These are phyloP conservation scores for Podospora australis DNA, from an alignment of 495 filamentous ascomycete species.

Conservation along the genomic window DNA sequence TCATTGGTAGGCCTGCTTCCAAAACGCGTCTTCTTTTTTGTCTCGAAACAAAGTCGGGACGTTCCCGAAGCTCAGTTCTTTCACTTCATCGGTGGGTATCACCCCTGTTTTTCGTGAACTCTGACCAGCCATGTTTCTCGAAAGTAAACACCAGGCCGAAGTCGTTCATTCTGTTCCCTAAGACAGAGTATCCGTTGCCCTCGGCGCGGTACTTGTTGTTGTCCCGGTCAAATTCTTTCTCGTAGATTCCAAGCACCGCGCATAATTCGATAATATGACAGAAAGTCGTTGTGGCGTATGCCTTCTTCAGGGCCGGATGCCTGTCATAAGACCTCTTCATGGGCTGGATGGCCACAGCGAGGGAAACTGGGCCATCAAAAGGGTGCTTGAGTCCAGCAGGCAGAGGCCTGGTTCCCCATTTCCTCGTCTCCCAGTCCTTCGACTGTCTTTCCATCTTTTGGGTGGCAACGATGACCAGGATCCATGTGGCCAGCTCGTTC, in stretches of 20 bases:
- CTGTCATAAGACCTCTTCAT: conserved; percentile 39
- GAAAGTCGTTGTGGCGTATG: conserved; percentile 33
- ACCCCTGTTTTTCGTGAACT: conserved; percentile 31
- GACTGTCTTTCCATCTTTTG: conserved; percentile 37
- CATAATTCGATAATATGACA: conserved; percentile 31
- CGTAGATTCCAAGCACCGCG: conserved; percentile 31
- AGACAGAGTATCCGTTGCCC: conserved; percentile 36
- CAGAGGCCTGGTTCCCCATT: conserved; percentile 12
- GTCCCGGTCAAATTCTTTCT: conserved; percentile 28
- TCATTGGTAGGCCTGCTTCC: conserved; percentile 17
- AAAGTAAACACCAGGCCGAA: conserved; percentile 37
- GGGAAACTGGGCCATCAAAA: background rate
- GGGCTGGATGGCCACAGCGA: conserved; percentile 33
- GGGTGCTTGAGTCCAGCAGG: conserved; percentile 6
- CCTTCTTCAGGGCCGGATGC: conserved; percentile 31
- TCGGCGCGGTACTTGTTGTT: conserved; percentile 30
- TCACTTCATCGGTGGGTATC: conserved; percentile 32
- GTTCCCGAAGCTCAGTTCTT: conserved; percentile 37
- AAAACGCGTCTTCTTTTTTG: conserved; percentile 20
- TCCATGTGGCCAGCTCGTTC: conserved; percentile 37
- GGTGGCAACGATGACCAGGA: conserved; percentile 20
- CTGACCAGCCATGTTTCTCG: conserved; percentile 27
- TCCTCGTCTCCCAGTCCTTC: conserved; percentile 22
- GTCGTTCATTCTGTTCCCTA: conserved; percentile 27
- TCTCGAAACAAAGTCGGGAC: conserved; percentile 33